Base-by-base conservation (phyloP, 148 eudicot species). In the Spergularia marina region DNA sequence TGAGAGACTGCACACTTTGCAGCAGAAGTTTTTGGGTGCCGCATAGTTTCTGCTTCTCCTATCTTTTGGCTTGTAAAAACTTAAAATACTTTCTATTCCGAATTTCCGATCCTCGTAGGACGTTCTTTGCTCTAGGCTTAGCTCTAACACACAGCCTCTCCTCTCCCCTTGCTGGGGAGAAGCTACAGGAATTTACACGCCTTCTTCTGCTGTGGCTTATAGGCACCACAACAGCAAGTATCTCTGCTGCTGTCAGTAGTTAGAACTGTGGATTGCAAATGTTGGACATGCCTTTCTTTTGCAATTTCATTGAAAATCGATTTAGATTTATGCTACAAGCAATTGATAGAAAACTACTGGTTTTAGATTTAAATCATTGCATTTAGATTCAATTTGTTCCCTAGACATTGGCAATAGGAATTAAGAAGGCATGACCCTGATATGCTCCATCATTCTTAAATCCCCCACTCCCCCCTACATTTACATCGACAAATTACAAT, bases 31-130 rank as follows among this genome's bases (percentile, higher is more conserved):
- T 78, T 65, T 14, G 14, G 80, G 39, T 64, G 55, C 53, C 44
- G 53, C 41, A 23, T 53, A 65, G 57, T 68, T 68, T 74, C 11
- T 34, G 25, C 65, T 61, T 73, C 77, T 67, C 64, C 11, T 57
- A 52, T 14, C 25, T 70, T 68, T 70, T 80, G 82, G 70, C 41
- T 21, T 62, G 65, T 79, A 79, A 73, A 52, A 78, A 68, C 34
- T 14, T 12, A 15, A 15, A 53, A 18, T 17, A 25, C 4, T 6
- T 25, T 17, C 9, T 14, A 51, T 65, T 55, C 70, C 41, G 65
- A 17, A 12, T 30, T 30, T 74, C 55, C 59, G 56, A 40, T 51
- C 55, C 54, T 4, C 55, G 36, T 12, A 30, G 36, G 36, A 30
- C 36, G 1, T 30, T 30, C 36, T 3, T 44, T 18, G n/a, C 12